Conservation (phyloP, 176 grass and related monocot genomes). For the Ananas comosus region DNA sequence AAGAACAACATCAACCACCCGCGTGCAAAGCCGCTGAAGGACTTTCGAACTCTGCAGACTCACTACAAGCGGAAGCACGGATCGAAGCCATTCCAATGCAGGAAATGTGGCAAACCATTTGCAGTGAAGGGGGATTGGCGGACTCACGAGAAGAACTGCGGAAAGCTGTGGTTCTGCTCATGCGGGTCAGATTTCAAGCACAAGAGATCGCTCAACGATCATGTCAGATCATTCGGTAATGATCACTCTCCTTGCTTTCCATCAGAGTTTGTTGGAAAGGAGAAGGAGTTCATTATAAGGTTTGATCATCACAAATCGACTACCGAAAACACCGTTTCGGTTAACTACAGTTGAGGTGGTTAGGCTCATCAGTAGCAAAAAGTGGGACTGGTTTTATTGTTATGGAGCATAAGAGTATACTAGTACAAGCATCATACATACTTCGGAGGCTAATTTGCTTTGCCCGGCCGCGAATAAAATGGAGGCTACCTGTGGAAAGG, state of each 20-base stretch:
- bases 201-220: constrained; percentile 93
- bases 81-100: constrained; percentile 66
- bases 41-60: constrained; percentile 95
- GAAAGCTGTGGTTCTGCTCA: constrained; percentile 82
- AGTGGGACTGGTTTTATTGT: constrained; percentile 4
- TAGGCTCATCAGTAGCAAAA: not conserved
- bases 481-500: constrained; percentile 6
- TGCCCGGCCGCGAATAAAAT: not conserved
- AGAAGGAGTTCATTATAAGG: constrained; percentile 33
- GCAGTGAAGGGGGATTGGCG: constrained; percentile 98
- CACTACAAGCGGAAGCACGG: constrained; percentile 99
- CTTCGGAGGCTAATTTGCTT: too few species aligned
- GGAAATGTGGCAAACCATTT: constrained; percentile 88
- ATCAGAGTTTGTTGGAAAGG: constrained; percentile 1
- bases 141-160: constrained; percentile 99
- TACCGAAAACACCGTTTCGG: not conserved
- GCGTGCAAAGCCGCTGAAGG: constrained; percentile 69
- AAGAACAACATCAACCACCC: constrained; percentile 78
- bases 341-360: not conserved
- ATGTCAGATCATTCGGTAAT: constrained; percentile 68
- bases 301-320: constrained; percentile 21
- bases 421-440: not conserved
- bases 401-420: constrained; percentile 11
- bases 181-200: constrained; percentile 97
- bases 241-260: constrained; percentile 27